Base-by-base conservation (phyloP, 176 grass and related monocot species). In the Lolium perenne region DNA sequence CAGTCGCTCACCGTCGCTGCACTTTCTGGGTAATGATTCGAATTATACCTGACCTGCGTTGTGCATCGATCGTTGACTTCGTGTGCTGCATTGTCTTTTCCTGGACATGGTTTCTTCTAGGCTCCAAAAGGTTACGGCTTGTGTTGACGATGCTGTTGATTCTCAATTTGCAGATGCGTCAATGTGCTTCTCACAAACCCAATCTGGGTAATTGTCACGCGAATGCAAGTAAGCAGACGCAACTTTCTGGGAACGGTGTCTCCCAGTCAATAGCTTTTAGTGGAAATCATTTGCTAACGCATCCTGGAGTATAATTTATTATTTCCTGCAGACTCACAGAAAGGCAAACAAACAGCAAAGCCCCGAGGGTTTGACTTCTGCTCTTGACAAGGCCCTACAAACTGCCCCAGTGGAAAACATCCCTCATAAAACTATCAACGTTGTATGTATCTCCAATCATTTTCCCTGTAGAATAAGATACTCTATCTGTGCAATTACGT, bases 151-250 rank as follows among this genome's bases (percentile, higher is more conserved):
- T 83, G 45, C 4, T 79, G 2, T 15, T 92, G 18, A 46, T 73
- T 7, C n/a, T 22, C 41, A 38, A 67, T 40, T 78, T 71, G 86
- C 90, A 98, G 93, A 87, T 96, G 97, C 4, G 87, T 96, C 68
- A 96, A 98, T 93, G 97, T 98, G 43, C 74, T 98, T 74, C 65
- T 98, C 83, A 98, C 97, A 70, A 98, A 98, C 82, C 97, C 94
- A 47, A 95, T 98, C 62, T 98, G 97, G 94, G 92, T 98, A 35
- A 67, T 83, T 83, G 97, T 98, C 69, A 94, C 93, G 82, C 84
- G 97, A 23, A 92, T 98, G 97, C 94, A 96, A 82, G 97, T 98
- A 91, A 80, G 83, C 71, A 73, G 61, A 53, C 47, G 51, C 65
- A 71, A 55, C 35, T 78, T 83, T 46, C 32, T 4, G 0, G 32